phyloP scores from a whole-genome alignment of 768 basidiomycete species.

The Lactifluus pinguis region DNA sequence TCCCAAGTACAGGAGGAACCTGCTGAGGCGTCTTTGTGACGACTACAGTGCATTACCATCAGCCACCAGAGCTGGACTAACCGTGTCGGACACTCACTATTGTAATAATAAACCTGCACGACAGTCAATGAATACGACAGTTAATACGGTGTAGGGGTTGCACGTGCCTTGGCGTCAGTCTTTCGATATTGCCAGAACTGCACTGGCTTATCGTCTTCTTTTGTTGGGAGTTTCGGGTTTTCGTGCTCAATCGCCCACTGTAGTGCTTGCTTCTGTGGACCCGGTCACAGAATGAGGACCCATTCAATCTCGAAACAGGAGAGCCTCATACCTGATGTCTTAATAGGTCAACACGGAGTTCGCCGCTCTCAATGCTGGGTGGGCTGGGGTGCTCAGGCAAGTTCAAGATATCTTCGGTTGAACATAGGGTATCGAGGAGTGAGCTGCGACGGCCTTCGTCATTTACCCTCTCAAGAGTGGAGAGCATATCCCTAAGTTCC shows the following conservation, averaged over 20 bases:
- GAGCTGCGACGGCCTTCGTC: slow-evolving; percentile 66
- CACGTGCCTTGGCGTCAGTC: slow-evolving; percentile 42
- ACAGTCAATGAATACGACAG: not conserved
- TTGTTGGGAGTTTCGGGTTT: slow-evolving; percentile 64
- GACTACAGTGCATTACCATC: slow-evolving; percentile 33
- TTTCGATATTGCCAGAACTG: slow-evolving; percentile 83
- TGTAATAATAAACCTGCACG: slow-evolving; percentile 54
- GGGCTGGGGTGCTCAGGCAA: slow-evolving; percentile 65
- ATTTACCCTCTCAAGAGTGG: slow-evolving; percentile 63
- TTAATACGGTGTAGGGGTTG: not conserved
- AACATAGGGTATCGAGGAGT: slow-evolving; percentile 60
- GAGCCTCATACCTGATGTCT: slow-evolving; percentile 60
- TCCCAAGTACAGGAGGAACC: slow-evolving; percentile 52
- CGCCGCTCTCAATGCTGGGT: slow-evolving; percentile 56
- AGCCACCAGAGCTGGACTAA: not conserved
- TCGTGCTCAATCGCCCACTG: slow-evolving; percentile 82
- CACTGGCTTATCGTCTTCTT: slow-evolving; percentile 59
- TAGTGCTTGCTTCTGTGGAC: slow-evolving; percentile 62
- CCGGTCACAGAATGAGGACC: not conserved
- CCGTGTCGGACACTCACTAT: slow-evolving; percentile 35
- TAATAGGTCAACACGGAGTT: slow-evolving; percentile 63
- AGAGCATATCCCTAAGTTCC: slow-evolving; percentile 59
- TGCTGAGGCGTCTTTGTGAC: slow-evolving; percentile 76
- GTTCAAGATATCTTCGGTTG: slow-evolving; percentile 59
- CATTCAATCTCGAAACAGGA: not conserved